phyloP scores from a whole-genome alignment of 441 rosid genomes.

The Viola pubescens region DNA sequence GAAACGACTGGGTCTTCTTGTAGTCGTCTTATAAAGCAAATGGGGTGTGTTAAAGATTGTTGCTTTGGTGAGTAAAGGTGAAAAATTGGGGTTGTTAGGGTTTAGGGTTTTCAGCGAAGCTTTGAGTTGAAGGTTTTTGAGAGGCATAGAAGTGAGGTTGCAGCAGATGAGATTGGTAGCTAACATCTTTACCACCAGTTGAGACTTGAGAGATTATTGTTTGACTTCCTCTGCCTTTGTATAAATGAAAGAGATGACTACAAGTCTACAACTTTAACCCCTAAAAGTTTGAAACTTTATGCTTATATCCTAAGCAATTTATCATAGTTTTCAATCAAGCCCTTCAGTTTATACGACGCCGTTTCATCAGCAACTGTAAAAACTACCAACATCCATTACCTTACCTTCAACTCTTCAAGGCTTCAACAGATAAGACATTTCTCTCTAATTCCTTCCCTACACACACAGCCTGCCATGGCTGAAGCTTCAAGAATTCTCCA shows the following conservation, averaged over 20 bases:
- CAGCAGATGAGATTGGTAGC: constrained; percentile 46
- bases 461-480: constrained; percentile 35
- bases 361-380: constrained; percentile 1
- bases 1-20: constrained; percentile 6
- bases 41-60: constrained; percentile 18
- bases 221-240: background rate
- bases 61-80: constrained; percentile 11
- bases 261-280: background rate
- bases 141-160: constrained; percentile 38
- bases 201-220: background rate
- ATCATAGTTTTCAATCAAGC: too few relatives aligned
- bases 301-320: background rate
- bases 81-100: constrained; percentile 6
- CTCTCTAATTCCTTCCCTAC: background rate
- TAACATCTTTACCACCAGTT: constrained; percentile 27
- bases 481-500: constrained; percentile 51
- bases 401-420: background rate
- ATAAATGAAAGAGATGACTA: too few relatives aligned
- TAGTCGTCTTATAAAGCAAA: constrained; percentile 8
- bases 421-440: constrained; percentile 21
- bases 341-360: too few relatives aligned
- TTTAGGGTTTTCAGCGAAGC: constrained; percentile 12
- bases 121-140: constrained; percentile 15
- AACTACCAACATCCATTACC: constrained; percentile 7
- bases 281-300: background rate